These are phyloP conservation scores for Lentithecium fluviatile DNA, from an alignment of 495 filamentous ascomycete species.

Conservation along the genomic window DNA sequence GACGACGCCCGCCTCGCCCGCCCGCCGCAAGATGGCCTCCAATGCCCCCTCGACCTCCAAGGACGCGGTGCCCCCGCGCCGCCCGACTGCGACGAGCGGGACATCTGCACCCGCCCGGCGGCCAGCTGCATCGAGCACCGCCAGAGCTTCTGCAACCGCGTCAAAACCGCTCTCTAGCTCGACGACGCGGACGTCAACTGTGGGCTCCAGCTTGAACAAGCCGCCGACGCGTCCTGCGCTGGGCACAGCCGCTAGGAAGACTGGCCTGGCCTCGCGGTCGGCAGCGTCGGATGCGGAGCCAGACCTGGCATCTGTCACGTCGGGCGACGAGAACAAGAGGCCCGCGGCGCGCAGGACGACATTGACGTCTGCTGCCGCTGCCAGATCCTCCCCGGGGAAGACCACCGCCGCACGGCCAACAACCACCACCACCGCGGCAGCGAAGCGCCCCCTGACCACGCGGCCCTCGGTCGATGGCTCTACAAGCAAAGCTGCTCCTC, in stretches of 20 bases:
- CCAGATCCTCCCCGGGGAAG: slow-evolving; percentile 27
- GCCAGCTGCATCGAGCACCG: slow-evolving; percentile 3
- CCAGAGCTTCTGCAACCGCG: slow-evolving; percentile 21
- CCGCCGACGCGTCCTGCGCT: slow-evolving; percentile 33
- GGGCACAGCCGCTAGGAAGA: slow-evolving; percentile 15
- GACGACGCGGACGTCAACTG: slow-evolving; percentile 11
- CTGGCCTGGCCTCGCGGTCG: slow-evolving; percentile 20
- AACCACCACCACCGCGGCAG: slow-evolving; percentile 17
- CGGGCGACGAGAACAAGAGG: slow-evolving; percentile 37
- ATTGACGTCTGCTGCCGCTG: slow-evolving; percentile 19
- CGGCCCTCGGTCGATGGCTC: slow-evolving; percentile 17
- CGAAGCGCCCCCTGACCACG: slow-evolving; percentile 25
- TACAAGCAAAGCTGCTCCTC: slow-evolving; percentile 15
- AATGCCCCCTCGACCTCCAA: slow-evolving; percentile 5
- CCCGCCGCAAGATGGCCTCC: slow-evolving; percentile 24
- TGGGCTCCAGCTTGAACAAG: slow-evolving; percentile 35
- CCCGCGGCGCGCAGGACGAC: slow-evolving; percentile 28
- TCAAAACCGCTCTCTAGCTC: slow-evolving; percentile 15
- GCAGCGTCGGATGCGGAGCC: slow-evolving; percentile 28
- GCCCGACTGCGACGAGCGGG: slow-evolving; percentile 5
- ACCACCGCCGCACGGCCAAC: slow-evolving; percentile 21
- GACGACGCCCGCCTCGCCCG: slow-evolving; percentile 4
- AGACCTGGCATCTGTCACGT: slow-evolving; percentile 29
- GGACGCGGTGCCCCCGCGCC: slow-evolving; percentile 19
- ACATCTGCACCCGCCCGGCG: slow-evolving; percentile 4